These are phyloP conservation scores for Erysimum cheiranthoides DNA, from an alignment of 345 rosid genomes.

Conservation along the genomic window DNA sequence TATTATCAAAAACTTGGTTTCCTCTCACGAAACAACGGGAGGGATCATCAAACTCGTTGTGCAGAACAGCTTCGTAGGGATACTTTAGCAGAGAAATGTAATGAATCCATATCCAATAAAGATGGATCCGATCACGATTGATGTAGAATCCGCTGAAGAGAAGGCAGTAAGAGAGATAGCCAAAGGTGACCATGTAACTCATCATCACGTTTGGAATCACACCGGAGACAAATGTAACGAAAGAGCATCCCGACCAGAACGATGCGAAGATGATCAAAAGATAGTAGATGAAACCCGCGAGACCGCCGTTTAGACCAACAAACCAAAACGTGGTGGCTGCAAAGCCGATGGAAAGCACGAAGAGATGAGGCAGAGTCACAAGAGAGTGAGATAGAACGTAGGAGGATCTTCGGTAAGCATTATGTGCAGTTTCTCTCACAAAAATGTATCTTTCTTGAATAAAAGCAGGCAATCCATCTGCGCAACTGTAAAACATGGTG, in stretches of 20 bases:
- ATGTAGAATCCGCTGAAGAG: constrained; percentile 94
- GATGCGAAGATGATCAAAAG: constrained; percentile 63
- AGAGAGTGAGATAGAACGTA: constrained; percentile 82
- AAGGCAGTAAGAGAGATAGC: constrained; percentile 70
- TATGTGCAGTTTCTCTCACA: constrained; percentile 60
- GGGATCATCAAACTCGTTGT: constrained; percentile 67
- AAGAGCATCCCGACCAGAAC: constrained; percentile 86
- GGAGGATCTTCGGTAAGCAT: constrained; percentile 72
- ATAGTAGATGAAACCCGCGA: constrained; percentile 63
- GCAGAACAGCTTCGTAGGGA: constrained; percentile 71
- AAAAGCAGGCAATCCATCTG: constrained; percentile 53
- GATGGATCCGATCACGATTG: constrained; percentile 62
- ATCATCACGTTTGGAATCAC: constrained; percentile 75
- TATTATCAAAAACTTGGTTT: constrained; percentile 70
- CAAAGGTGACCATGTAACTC: constrained; percentile 74
- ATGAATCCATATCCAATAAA: constrained; percentile 88
- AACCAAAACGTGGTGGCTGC: constrained; percentile 73
- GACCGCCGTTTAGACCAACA: constrained; percentile 73
- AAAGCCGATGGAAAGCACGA: constrained; percentile 66
- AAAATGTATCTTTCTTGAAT: constrained; percentile 79
- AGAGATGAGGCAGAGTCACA: constrained; percentile 64
- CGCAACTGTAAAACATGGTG: constrained; percentile 54
- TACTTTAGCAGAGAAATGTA: constrained; percentile 84
- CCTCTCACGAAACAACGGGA: constrained; percentile 70
- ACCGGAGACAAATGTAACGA: constrained; percentile 83